phyloP scores from a whole-genome alignment of 2,329 filamentous ascomycete genomes.

The Cladosporium sp. region DNA sequence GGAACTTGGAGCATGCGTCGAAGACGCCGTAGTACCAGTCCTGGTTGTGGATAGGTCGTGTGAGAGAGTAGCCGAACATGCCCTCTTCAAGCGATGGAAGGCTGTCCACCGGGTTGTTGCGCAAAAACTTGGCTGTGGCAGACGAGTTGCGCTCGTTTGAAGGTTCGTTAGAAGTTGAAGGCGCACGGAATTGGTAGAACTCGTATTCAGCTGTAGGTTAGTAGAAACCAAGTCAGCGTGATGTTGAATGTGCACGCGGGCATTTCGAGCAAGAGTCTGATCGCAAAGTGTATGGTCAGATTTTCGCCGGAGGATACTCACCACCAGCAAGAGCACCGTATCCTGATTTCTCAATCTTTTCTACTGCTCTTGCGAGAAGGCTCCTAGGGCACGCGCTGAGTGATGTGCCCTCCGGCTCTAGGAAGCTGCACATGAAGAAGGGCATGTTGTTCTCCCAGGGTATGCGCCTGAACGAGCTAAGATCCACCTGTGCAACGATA shows the following conservation, averaged over 20 bases:
- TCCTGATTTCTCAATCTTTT: slow-evolving; percentile 67
- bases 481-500: slow-evolving; percentile 77
- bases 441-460: slow-evolving; percentile 88
- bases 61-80: slow-evolving; percentile 95
- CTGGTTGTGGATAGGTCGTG: slow-evolving; percentile 82
- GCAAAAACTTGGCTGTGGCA: slow-evolving; percentile 72
- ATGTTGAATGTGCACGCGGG: slow-evolving; percentile 18
- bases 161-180: slow-evolving; percentile 44
- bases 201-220: slow-evolving; percentile 76
- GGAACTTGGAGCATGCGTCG: slow-evolving; percentile 74
- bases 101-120: slow-evolving; percentile 69
- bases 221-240: slow-evolving; percentile 23
- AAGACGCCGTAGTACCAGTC: slow-evolving; percentile 91
- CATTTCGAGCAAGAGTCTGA: neutral
- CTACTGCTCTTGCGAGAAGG: slow-evolving; percentile 66
- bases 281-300: neutral
- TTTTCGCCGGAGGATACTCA: slow-evolving; percentile 46
- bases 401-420: slow-evolving; percentile 72
- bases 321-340: slow-evolving; percentile 87
- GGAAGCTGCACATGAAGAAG: slow-evolving; percentile 81
- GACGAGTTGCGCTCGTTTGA: slow-evolving; percentile 60
- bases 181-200: slow-evolving; percentile 85
- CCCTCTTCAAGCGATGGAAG: slow-evolving; percentile 83
- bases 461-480: slow-evolving; percentile 76
- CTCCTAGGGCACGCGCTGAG: slow-evolving; percentile 79